These are phyloP conservation scores for Cryptococcus wingfieldii DNA, from an alignment of 1,284 basidiomycete species.

Conservation along the genomic window DNA sequence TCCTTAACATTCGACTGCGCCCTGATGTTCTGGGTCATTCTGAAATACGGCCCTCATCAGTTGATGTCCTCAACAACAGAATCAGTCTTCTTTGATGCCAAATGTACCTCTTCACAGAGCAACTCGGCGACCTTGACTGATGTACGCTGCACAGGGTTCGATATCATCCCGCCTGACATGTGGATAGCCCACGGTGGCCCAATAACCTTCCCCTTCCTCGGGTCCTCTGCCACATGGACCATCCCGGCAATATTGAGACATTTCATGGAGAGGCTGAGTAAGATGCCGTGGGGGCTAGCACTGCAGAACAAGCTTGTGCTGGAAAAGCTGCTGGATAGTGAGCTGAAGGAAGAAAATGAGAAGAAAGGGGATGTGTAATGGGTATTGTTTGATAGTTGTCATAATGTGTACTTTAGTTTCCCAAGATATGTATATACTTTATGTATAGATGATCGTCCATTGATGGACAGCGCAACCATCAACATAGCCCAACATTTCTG, in stretches of 20 bases:
- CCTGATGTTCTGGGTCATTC: conserved; percentile 30
- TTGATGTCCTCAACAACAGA: conserved; percentile 8
- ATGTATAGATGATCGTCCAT: no score
- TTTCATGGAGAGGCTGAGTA: conserved; percentile 27
- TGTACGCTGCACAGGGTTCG: conserved; percentile 19
- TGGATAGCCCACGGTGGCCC: conserved; percentile 31
- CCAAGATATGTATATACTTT: no score
- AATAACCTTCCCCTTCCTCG: conserved; percentile 29
- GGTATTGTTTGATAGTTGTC: no score
- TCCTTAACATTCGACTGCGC: conserved; percentile 36
- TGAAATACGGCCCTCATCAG: conserved; percentile 25
- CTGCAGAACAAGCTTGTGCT: conserved; percentile 27
- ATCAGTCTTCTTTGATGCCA: conserved; percentile 24
- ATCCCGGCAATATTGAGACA: conserved; percentile 17
- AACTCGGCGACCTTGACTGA: not conserved
- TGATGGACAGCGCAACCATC: no score
- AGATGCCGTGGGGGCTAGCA: conserved; percentile 33
- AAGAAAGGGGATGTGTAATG: no score
- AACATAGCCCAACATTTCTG: no score
- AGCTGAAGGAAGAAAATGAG: no score
- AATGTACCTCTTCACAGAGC: conserved; percentile 17
- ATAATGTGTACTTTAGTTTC: no score
- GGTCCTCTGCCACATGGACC: conserved; percentile 21
- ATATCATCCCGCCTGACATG: conserved; percentile 20
- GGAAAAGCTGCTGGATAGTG: conserved; percentile 19